Evolutionary conservation across 805 yeast genomes (phyloP), one percentile per base, ranked within the genome.

Genomic region (Saccharomycopsis schoenii): DNA sequence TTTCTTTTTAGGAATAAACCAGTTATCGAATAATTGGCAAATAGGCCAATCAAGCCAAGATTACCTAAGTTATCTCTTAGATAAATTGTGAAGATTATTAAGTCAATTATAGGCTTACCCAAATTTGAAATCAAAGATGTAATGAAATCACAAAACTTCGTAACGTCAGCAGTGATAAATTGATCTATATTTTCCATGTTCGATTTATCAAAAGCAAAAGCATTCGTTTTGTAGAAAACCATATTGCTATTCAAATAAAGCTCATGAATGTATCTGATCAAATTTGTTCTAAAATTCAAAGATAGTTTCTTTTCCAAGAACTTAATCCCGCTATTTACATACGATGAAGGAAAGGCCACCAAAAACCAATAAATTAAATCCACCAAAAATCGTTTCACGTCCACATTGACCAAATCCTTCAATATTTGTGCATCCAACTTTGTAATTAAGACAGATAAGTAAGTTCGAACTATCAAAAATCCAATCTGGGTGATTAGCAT

Each of bases 341-440:
- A 92, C 2, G 94, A 85, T 0, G 97, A 96, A 1, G 98, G 98
- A 64, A 92, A 83, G 0, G 97, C 97, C 69, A 92, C 84, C 62
- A 88, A 73, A 62, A 92, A 82, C 97, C 97, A 92, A 71, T 88
- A 87, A 10, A 83, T 80, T 71, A 92, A 76, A 70, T 92, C 97
- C 62, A 88, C 77, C 50, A 84, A 71, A 67, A 92, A 92, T 59
- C 85, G 85, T 66, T 76, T 80, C 19, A 91, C 89, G 65, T 86
- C 83, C 17, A 91, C 90, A 17, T 90, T 85, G 66, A 92, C 89
- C 69, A 92, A 81, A 71, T 91, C 93, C 70, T 88, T 86, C 55
- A 91, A 97, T 58, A 92, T 87, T 71, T 88, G 93, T 67, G 97
- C 97, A 71, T 92, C 98, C 58, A 92, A 77, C 69, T 86, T 86